Percentiles rank a stretch among this genome's conserved stretches.
Conservation (phyloP, 176 grass and related monocot genomes). For the Rhynchospora tenuis region DNA sequence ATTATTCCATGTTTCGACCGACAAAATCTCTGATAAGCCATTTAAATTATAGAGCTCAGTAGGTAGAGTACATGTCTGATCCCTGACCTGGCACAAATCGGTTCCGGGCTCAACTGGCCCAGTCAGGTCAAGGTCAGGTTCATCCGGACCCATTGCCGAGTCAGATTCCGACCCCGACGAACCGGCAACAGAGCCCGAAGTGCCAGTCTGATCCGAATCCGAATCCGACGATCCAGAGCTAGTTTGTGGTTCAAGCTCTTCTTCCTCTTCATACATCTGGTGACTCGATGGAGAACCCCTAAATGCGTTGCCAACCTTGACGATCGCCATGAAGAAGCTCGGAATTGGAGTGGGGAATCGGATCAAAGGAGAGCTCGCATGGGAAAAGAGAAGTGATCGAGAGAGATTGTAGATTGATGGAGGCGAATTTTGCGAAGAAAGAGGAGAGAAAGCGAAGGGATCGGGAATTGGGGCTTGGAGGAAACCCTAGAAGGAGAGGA, state of each 20-base stretch:
- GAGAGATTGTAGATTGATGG: background rate
- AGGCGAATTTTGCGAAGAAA: background rate
- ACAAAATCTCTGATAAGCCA: constrained; percentile 40
- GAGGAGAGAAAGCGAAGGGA: background rate
- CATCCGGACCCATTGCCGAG: constrained; percentile 69
- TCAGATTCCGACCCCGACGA: constrained; percentile 32
- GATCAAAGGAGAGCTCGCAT: background rate
- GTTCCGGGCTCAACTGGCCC: constrained; percentile 42
- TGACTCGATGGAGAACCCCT: constrained; percentile 42
- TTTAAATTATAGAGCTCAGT: constrained; percentile 51
- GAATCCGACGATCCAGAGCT: constrained; percentile 36
- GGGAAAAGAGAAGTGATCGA: background rate
- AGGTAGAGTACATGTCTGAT: constrained; percentile 53
- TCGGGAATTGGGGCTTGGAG: constrained; percentile 12
- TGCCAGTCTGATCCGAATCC: constrained; percentile 20
- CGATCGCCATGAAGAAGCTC: constrained; percentile 57
- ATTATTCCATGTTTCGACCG: constrained; percentile 61
- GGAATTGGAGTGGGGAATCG: background rate
- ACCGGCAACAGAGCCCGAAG: constrained; percentile 18
- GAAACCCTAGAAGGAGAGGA: constrained; percentile 42
- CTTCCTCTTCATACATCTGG: constrained; percentile 44
- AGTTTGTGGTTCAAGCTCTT: constrained; percentile 29
- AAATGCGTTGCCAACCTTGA: constrained; percentile 38
- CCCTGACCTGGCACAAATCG: constrained; percentile 59
- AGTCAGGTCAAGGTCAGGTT: constrained; percentile 33